Conservation (phyloP, 164 flowering plant genomes). For the Tetracentron sinense region DNA sequence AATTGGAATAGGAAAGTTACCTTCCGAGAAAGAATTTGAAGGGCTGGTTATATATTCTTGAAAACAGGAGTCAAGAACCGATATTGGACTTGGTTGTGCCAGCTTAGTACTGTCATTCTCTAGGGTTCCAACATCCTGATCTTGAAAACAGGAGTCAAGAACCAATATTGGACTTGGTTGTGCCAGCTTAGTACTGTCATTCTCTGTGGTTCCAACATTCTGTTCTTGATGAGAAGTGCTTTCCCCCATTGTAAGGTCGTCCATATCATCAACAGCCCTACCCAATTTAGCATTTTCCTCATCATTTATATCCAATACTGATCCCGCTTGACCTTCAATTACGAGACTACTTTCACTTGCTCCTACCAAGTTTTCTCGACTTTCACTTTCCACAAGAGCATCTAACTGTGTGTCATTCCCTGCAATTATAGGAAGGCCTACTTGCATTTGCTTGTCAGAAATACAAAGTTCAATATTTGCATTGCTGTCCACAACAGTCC, state of each 20-base stretch:
- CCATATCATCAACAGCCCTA: too few species aligned
- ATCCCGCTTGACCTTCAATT: slow-evolving; percentile 17
- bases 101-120: slow-evolving; percentile 1
- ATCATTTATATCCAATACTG: too few species aligned
- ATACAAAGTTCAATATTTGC: slow-evolving; percentile 13
- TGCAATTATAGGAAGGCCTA: slow-evolving; percentile 12
- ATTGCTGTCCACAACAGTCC: slow-evolving; percentile 7
- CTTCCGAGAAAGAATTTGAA: slow-evolving; percentile 23
- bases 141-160: slow-evolving; percentile 14
- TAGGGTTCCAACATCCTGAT: slow-evolving; percentile 14
- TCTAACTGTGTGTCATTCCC: slow-evolving; percentile 19
- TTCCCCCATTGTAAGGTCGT: too few species aligned
- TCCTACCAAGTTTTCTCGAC: slow-evolving; percentile 16
- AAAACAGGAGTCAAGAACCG: slow-evolving; percentile 18
- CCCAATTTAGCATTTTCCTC: too few species aligned
- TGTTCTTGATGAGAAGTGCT: too few species aligned
- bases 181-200: slow-evolving; percentile 5
- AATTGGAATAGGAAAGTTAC: slow-evolving; percentile 12
- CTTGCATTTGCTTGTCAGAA: slow-evolving; percentile 18
- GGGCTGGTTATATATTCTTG: slow-evolving; percentile 21
- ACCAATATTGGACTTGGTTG: slow-evolving; percentile 29
- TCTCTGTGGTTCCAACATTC: slow-evolving; percentile 12
- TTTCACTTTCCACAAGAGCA: slow-evolving; percentile 15
- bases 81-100: slow-evolving; percentile 28
- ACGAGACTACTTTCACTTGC: slow-evolving; percentile 9